Evolutionary conservation across 2,329 filamentous ascomycete species (phyloP).

Genomic region (Paracoccidioides brasiliensis): DNA sequence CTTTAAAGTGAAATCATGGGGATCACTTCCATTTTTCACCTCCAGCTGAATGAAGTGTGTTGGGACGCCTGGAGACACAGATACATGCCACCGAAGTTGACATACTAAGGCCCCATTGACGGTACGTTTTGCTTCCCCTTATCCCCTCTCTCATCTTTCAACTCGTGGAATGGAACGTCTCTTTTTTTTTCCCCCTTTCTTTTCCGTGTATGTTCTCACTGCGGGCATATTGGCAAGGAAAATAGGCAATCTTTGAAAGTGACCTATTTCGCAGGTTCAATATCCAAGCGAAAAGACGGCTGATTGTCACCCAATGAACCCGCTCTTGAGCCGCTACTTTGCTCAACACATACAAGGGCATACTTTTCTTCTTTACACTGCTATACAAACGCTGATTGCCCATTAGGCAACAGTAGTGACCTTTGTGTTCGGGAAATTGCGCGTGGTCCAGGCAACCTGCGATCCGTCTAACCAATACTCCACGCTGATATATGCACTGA

Average conservation of each 20-base stretch:
- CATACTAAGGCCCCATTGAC: not conserved
- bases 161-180: not conserved
- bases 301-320: not conserved
- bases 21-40: conserved; percentile 2
- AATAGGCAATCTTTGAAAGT: too few species aligned
- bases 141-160: not conserved
- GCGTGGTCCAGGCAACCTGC: conserved; percentile 3
- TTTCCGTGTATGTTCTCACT: not conserved
- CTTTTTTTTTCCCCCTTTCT: too few species aligned
- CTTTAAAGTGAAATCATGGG: conserved; percentile 2
- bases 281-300: not conserved
- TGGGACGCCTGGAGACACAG: not conserved
- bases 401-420: not conserved
- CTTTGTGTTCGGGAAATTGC: not conserved
- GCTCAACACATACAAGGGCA: not conserved
- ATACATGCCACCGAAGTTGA: not conserved
- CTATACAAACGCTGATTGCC: not conserved
- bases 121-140: not conserved
- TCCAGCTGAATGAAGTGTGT: conserved; percentile 1
- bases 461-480: not conserved
- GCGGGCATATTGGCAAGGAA: not conserved
- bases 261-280: not conserved
- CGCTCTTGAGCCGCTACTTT: not conserved
- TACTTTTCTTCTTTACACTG: not conserved
- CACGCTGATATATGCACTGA: not conserved